These are phyloP conservation scores for Komagataella populi DNA, from an alignment of 805 yeast genomes.

Conservation along the genomic window DNA sequence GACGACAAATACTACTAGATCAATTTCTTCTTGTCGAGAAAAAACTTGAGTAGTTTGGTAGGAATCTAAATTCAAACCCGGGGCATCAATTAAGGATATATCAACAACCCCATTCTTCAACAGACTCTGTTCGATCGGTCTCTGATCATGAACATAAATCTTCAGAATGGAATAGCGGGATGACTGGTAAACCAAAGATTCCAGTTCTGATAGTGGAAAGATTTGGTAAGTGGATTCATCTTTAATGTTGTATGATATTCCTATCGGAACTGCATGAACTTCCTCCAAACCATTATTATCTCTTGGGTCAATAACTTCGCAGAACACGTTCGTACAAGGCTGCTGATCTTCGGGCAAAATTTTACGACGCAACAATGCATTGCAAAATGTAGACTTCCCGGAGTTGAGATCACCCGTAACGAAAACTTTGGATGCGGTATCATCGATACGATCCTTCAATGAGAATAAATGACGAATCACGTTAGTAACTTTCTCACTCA, in stretches of 20 bases:
- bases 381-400: conserved; percentile 93
- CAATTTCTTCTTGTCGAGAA: conserved; percentile 94
- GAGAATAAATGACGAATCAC: conserved; percentile 56
- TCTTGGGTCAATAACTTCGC: conserved; percentile 81
- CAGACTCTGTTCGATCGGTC: conserved; percentile 55
- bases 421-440: conserved; percentile 84
- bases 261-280: conserved; percentile 79
- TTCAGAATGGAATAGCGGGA: conserved; percentile 63
- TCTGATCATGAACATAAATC: conserved; percentile 68
- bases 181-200: conserved; percentile 58
- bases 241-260: conserved; percentile 30
- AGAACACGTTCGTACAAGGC: conserved; percentile 93
- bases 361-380: conserved; percentile 66
- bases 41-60: conserved; percentile 91
- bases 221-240: conserved; percentile 57
- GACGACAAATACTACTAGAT: conserved; percentile 89
- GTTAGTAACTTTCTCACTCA: conserved; percentile 54
- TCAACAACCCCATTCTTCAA: conserved; percentile 85
- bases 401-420: conserved; percentile 96
- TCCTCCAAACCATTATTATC: conserved; percentile 71
- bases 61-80: conserved; percentile 89
- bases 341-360: conserved; percentile 93
- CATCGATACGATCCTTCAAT: conserved; percentile 74
- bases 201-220: conserved; percentile 40
- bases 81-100: conserved; percentile 89